Evolutionary conservation across 208 protist genomes (phyloP).

Genomic region (Crithidia fasciculata): DNA sequence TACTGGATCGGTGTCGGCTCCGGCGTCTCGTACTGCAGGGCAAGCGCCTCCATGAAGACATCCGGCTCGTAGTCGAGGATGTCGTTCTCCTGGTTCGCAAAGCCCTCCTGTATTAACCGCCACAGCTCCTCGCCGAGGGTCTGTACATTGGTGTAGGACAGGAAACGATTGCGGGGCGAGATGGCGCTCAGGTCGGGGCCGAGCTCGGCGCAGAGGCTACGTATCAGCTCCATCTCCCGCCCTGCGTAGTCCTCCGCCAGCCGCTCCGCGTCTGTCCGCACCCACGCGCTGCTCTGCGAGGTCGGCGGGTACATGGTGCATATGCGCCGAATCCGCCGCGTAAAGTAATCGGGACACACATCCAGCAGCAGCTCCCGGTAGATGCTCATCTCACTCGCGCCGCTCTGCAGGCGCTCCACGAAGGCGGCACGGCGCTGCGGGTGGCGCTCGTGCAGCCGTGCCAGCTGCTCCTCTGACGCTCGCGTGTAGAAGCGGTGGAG

Average conservation of each 20-base stretch:
- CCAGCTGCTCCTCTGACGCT: constrained; percentile 11
- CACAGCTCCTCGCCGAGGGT: constrained; percentile 45
- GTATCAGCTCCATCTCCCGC: constrained; percentile 65
- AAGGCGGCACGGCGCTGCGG: constrained; percentile 20
- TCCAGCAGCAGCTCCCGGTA: constrained; percentile 44
- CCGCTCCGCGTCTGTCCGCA: constrained; percentile 25
- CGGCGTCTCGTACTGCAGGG: constrained; percentile 32
- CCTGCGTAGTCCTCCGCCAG: constrained; percentile 40
- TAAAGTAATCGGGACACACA: constrained; percentile 50
- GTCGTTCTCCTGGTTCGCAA: constrained; percentile 38
- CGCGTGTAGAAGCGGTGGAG: constrained; percentile 17
- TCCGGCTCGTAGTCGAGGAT: constrained; percentile 70
- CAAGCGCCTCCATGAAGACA: constrained; percentile 56
- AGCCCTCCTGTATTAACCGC: constrained; percentile 31
- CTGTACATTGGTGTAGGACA: constrained; percentile 59
- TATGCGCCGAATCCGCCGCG: constrained; percentile 39
- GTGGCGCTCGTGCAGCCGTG: not conserved
- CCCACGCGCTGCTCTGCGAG: constrained; percentile 32
- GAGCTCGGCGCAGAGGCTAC: constrained; percentile 53
- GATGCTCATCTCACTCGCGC: constrained; percentile 44
- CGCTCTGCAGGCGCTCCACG: constrained; percentile 28
- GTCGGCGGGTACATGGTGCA: constrained; percentile 38
- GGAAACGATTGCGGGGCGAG: constrained; percentile 48
- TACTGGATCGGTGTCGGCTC: constrained; percentile 57
- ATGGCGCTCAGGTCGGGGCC: constrained; percentile 64